Percentiles rank a stretch among this genome's conserved stretches.
Evolutionary conservation across 2,329 filamentous ascomycete genomes (phyloP).

Genomic region (Hypomyces perniciosus): DNA sequence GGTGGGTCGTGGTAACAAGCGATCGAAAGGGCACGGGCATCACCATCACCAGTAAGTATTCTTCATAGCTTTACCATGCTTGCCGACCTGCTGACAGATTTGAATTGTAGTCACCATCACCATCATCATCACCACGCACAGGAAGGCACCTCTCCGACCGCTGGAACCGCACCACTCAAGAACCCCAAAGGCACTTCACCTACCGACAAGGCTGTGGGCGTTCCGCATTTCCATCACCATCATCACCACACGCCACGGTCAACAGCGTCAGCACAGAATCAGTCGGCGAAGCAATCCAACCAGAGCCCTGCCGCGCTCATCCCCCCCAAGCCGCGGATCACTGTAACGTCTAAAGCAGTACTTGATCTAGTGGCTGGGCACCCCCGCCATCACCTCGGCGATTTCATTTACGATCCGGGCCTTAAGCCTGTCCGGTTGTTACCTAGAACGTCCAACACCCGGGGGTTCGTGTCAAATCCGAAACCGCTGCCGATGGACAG

Average conservation of each 20-base stretch:
- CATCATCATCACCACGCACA: conserved; percentile 53
- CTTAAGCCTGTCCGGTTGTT: conserved; percentile 49
- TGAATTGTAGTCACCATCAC: conserved; percentile 42
- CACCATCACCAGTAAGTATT: conserved; percentile 61
- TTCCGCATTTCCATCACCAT: conserved; percentile 41
- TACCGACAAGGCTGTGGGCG: conserved; percentile 31
- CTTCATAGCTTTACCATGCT: neutral
- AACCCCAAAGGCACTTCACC: conserved; percentile 45
- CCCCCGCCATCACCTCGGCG: conserved; percentile 76
- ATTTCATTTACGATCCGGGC: conserved; percentile 70
- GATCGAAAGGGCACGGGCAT: conserved; percentile 59
- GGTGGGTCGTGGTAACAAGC: conserved; percentile 56
- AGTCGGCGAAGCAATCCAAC: conserved; percentile 20
- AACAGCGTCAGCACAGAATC: conserved; percentile 23
- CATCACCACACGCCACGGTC: conserved; percentile 31
- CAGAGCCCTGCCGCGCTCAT: conserved; percentile 24
- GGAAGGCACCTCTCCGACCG: conserved; percentile 41
- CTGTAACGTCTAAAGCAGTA: conserved; percentile 63
- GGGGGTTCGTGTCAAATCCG: conserved; percentile 50
- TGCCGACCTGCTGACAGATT: too few species aligned
- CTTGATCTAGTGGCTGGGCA: conserved; percentile 64
- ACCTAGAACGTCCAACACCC: conserved; percentile 32
- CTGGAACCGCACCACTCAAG: conserved; percentile 42
- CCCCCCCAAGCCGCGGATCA: conserved; percentile 57
- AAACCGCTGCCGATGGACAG: conserved; percentile 69